Conservation (phyloP, 495 filamentous ascomycete genomes). For the Aspergillus heteromorphus region DNA sequence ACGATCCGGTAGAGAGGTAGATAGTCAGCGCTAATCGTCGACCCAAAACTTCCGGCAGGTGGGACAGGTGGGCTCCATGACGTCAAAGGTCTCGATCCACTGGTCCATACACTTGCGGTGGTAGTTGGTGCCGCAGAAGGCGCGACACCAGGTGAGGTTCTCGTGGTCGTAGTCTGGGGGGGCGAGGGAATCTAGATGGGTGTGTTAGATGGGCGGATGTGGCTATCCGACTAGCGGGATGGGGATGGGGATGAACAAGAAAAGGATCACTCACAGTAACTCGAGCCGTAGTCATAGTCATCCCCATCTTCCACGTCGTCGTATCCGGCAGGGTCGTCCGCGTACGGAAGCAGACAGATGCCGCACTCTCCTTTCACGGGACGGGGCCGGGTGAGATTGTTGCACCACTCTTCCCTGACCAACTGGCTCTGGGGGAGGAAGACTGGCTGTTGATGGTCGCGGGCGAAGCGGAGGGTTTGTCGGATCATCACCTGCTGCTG, state of each 20-base stretch:
- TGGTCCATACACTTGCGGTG: slow-evolving; percentile 8
- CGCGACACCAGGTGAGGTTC: slow-evolving; percentile 5
- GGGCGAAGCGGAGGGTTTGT: too few species aligned
- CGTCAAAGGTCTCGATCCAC: slow-evolving; percentile 3
- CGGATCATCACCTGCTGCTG: too few species aligned
- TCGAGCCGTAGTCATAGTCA: too few species aligned
- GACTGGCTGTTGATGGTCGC: neutral
- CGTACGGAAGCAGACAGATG: slow-evolving; percentile 4
- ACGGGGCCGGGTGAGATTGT: neutral
- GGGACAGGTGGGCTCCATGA: slow-evolving; percentile 8
- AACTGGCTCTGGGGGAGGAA: neutral
- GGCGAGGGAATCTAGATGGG: neutral
- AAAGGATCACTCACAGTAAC: neutral
- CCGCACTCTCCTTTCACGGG: slow-evolving; percentile 4
- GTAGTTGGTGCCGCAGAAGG: slow-evolving; percentile 8
- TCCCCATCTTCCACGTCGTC: neutral
- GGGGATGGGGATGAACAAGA: neutral
- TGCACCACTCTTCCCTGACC: too few species aligned
- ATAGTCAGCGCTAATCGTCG: too few species aligned
- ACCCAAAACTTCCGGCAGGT: slow-evolving; percentile 9
- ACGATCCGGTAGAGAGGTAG: too few species aligned
- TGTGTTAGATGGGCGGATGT: neutral
- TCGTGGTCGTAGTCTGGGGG: neutral
- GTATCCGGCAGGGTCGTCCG: neutral
- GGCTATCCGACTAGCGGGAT: too few species aligned